Base-by-base conservation (phyloP, 2,329 filamentous ascomycete genomes). In the Geosmithia putterillii region DNA sequence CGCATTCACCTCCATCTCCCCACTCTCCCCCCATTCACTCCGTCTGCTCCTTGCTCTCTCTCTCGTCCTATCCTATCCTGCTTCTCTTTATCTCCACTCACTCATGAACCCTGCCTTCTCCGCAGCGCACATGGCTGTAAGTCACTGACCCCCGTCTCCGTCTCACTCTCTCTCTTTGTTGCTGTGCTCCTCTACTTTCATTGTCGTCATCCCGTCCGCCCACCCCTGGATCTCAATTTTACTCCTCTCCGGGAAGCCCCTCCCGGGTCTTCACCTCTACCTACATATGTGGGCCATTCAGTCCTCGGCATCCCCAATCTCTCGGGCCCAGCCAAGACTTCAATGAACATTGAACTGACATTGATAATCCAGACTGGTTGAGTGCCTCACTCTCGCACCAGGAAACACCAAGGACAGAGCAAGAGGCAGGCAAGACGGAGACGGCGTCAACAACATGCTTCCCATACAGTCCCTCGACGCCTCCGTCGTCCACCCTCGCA, bases 391-490 rank as follows among this genome's bases (percentile, higher is more conserved):
- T n/a, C n/a, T 32, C 28, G 28, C 28, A 32, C 8, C 28, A 15
- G 28, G 28, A 15, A 15, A 38, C n/a, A 38, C 4, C 35, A 38
- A 7, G 35, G 6, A 38, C 3, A 12, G 15, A 32, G 3, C 28
- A 12, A 32, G 23, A 25, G 10, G 23, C n/a, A 32, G 28, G 10
- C 10, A 32, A 32, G 28, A 32, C 10, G 28, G 15, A 32, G 6
- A 6, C 10, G 28, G 15, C 10, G 7, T 32, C 10, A 12, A 8
- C 35, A n/a, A 55, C 54, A 76, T 76, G 73, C 63, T 74, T 52
- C 68, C 72, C 42, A 59, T 71, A 47, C 69, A 70, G 53, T 67
- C 72, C 49, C 66, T 74, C 56, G 72, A 76, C 57, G 66, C 63
- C 38, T 58, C 65, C 46, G 57, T 52, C 54, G 58, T 52, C 58